A percentile compares a stretch with the other conserved stretches of the same genome.
phyloP scores from a whole-genome alignment of 371 early-diverging fungal genomes.

The Lichtheimia hyalospora region DNA sequence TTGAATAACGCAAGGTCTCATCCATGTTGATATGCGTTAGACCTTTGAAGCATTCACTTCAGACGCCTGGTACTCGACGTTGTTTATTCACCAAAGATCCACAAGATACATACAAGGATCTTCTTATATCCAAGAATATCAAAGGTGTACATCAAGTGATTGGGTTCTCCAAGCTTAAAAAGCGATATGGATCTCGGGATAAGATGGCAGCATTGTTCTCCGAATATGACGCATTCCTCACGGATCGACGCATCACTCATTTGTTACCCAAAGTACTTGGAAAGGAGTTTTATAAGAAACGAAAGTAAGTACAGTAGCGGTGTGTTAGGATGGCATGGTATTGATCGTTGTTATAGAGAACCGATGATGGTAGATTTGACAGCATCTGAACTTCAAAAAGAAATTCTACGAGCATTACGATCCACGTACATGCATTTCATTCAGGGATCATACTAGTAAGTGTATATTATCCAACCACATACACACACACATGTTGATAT shows the following conservation, averaged over 20 bases:
- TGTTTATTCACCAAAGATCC: conserved; percentile 88
- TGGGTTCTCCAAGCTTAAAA: conserved; percentile 74
- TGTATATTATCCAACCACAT: not conserved
- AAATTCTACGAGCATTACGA: conserved; percentile 67
- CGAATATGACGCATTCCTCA: conserved; percentile 81
- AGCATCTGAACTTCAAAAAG: conserved; percentile 62
- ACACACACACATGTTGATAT: not conserved
- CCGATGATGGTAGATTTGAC: conserved; percentile 81
- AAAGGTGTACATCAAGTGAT: conserved; percentile 72
- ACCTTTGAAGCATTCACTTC: conserved; percentile 40
- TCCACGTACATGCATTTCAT: conserved; percentile 79
- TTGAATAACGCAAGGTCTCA: not conserved
- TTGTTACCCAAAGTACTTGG: conserved; percentile 83
- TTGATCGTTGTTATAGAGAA: conserved; percentile 36
- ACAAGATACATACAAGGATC: conserved; percentile 71
- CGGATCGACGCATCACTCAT: conserved; percentile 78
- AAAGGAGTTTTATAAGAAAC: conserved; percentile 82
- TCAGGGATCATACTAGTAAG: conserved; percentile 69
- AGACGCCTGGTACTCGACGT: conserved; percentile 44
- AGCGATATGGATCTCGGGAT: conserved; percentile 76
- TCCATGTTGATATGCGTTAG: conserved; percentile 13
- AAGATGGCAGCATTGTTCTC: conserved; percentile 71
- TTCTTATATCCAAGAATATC: conserved; percentile 61
- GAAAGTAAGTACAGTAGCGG: conserved; percentile 59
- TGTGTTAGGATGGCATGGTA: not conserved